Conservation (phyloP, 164 flowering plant genomes). For the Hamamelis virginiana region DNA sequence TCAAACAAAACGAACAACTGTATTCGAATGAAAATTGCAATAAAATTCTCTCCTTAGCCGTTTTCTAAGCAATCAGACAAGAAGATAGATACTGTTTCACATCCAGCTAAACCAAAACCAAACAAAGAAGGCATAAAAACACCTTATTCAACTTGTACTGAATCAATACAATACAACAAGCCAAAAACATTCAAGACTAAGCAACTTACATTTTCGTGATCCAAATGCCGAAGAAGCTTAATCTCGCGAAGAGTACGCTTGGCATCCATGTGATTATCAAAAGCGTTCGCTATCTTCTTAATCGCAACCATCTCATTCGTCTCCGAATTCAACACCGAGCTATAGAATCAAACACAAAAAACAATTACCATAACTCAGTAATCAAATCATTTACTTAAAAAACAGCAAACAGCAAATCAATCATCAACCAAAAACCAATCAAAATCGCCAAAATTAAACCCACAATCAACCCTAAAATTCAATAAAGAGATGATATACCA, state of each 20-base stretch:
- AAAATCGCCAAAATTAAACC: neutral
- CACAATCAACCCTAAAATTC: neutral
- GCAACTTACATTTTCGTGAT: conserved; percentile 83
- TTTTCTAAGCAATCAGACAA: neutral
- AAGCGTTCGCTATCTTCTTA: conserved; percentile 90
- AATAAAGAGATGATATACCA: conserved; percentile 47
- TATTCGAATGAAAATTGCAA: too few relatives aligned
- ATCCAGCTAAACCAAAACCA: neutral
- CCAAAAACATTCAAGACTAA: neutral
- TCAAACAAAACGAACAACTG: too few relatives aligned
- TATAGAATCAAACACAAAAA: conserved; percentile 10
- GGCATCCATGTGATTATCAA: conserved; percentile 89
- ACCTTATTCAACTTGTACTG: too few relatives aligned
- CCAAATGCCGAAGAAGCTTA: conserved; percentile 84
- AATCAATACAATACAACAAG: too few relatives aligned
- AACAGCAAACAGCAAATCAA: conserved; percentile 4
- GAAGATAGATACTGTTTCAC: neutral
- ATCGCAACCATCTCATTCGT: conserved; percentile 91
- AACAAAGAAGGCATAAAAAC: neutral
- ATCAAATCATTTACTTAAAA: neutral
- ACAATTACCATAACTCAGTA: neutral
- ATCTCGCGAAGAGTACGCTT: conserved; percentile 95
- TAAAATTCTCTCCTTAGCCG: too few relatives aligned
- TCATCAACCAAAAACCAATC: neutral
- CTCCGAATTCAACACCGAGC: conserved; percentile 64